Evolutionary conservation across 2,329 filamentous ascomycete genomes (phyloP).

Genomic region (Diaporthe capsici): DNA sequence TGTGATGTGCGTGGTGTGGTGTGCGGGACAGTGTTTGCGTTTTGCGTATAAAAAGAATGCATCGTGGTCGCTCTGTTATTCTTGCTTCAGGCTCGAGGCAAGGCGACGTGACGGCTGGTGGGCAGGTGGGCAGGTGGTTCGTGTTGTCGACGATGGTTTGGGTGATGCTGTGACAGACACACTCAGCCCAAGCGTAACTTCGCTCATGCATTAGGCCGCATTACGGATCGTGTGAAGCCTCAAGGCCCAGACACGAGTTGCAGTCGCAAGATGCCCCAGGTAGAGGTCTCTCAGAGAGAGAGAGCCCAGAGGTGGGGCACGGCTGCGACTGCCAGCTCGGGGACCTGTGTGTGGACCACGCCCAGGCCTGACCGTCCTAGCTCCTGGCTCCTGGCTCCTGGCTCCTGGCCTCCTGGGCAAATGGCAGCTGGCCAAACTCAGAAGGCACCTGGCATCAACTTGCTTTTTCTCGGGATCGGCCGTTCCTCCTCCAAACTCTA

Average conservation of each 20-base stretch:
- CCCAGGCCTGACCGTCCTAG: background rate
- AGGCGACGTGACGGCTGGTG: background rate
- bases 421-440: slow-evolving; percentile 6
- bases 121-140: background rate
- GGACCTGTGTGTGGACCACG: background rate
- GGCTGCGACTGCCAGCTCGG: slow-evolving; percentile 13
- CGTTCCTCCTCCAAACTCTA: slow-evolving; percentile 30
- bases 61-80: background rate
- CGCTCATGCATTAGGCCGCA: background rate
- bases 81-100: slow-evolving; percentile 4
- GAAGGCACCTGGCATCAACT: slow-evolving; percentile 13
- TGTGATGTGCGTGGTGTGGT: background rate
- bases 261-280: slow-evolving; percentile 11
- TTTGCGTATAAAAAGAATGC: background rate
- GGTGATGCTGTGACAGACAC: background rate
- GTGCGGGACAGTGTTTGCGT: background rate
- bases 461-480: slow-evolving; percentile 34
- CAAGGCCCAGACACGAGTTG: slow-evolving; percentile 10
- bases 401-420: background rate
- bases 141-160: slow-evolving; percentile 4
- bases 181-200: slow-evolving; percentile 29
- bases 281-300: background rate
- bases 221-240: background rate
- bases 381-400: background rate
- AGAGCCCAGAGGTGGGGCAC: background rate